These are phyloP conservation scores for Sarcodon sp. DNA, from an alignment of 768 basidiomycete genomes.

Conservation along the genomic window DNA sequence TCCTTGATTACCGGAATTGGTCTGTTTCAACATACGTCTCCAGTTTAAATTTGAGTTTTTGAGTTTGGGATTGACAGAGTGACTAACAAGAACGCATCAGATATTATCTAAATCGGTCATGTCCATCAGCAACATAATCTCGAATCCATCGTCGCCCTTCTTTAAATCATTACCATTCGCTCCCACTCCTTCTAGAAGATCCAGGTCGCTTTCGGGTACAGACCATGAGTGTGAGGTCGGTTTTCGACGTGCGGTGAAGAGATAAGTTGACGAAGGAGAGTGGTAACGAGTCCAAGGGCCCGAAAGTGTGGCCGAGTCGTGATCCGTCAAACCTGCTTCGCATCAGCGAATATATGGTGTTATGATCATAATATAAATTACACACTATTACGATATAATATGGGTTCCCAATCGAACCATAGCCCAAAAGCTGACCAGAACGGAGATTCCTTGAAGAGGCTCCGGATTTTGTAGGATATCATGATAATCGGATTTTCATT, in stretches of 20 bases:
- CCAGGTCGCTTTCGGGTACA: conserved; percentile 35
- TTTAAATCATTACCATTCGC: conserved; percentile 25
- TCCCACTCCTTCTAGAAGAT: conserved; percentile 46
- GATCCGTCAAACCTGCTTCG: no score
- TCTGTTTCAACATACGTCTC: not conserved
- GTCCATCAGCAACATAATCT: conserved; percentile 40
- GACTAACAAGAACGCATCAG: not conserved
- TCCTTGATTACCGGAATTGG: not conserved
- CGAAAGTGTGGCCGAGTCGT: no score
- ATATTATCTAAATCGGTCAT: conserved; percentile 7
- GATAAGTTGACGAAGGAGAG: conserved; percentile 23
- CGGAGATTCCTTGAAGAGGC: conserved; percentile 52
- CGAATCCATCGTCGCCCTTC: conserved; percentile 61
- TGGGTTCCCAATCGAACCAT: conserved; percentile 58
- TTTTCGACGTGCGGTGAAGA: conserved; percentile 51
- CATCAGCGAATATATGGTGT: not conserved
- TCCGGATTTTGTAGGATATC: conserved; percentile 70
- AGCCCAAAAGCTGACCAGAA: conserved; percentile 77
- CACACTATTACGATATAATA: conserved; percentile 19
- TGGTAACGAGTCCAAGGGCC: conserved; percentile 10
- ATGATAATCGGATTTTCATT: conserved; percentile 26
- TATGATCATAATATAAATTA: not conserved
- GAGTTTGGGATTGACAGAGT: not conserved
- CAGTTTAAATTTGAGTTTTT: not conserved
- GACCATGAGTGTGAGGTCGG: conserved; percentile 45